Percentiles rank a stretch among this genome's conserved stretches.
Evolutionary conservation across 176 grass and related monocot genomes (phyloP).

Genomic region (Phyllostachys edulis): DNA sequence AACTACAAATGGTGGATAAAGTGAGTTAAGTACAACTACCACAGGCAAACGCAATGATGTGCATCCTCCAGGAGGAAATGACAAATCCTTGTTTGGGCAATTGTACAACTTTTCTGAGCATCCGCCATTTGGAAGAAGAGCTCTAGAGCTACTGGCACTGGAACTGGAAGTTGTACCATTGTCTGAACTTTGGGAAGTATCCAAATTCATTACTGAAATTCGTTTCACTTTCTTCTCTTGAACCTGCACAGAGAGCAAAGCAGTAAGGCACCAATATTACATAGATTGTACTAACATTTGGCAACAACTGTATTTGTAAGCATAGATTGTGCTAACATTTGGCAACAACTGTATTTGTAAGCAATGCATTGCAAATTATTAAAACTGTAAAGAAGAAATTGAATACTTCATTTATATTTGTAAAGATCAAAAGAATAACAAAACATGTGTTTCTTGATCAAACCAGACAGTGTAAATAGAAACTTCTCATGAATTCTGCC

Average conservation of each 20-base stretch:
- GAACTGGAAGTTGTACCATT: conserved; percentile 43
- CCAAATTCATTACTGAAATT: conserved; percentile 63
- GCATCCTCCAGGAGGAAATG: conserved; percentile 59
- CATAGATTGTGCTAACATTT: neutral
- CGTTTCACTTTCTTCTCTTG: conserved; percentile 86
- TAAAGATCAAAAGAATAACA: neutral
- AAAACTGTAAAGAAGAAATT: conserved; percentile 16
- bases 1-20: conserved; percentile 38
- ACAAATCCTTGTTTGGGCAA: conserved; percentile 31
- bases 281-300: neutral
- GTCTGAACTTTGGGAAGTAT: conserved; percentile 50
- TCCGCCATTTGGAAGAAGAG: conserved; percentile 64
- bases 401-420: conserved; percentile 5
- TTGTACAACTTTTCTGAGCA: conserved; percentile 38
- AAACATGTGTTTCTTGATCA: neutral
- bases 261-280: conserved; percentile 18
- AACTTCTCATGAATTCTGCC: neutral
- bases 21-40: conserved; percentile 66
- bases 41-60: conserved; percentile 64
- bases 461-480: neutral
- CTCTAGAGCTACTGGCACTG: conserved; percentile 39
- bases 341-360: neutral
- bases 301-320: no score
- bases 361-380: conserved; percentile 7
- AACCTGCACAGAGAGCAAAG: conserved; percentile 55